Conservation (phyloP, 139 green algal genomes). For the Zygnema circumcarinatum region DNA sequence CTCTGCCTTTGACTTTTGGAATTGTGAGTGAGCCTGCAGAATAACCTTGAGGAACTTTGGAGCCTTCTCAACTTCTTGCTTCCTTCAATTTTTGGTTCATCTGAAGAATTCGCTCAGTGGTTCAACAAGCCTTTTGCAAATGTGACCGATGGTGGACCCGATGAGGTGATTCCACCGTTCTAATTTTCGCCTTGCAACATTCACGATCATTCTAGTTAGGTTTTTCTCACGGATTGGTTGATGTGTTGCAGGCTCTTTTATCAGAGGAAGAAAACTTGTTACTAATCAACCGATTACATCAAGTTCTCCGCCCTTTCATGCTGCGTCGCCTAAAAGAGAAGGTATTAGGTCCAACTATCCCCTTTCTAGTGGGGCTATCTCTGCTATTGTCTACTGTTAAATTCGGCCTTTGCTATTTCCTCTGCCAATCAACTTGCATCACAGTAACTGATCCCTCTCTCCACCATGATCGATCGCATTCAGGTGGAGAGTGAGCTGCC, state of each 20-base stretch:
- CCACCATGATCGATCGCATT: not conserved
- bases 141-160: slow-evolving; percentile 29
- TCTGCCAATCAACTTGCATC: too few species aligned
- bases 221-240: too few species aligned
- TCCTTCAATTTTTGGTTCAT: slow-evolving; percentile 94
- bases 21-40: too few species aligned
- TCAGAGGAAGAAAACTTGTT: slow-evolving; percentile 89
- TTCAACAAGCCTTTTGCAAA: slow-evolving; percentile 62
- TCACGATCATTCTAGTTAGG: too few species aligned
- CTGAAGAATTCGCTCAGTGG: slow-evolving; percentile 83
- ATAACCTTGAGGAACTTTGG: slow-evolving; percentile 91
- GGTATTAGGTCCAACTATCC: slow-evolving; percentile 18
- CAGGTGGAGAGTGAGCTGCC: slow-evolving; percentile 91
- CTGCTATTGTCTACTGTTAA: too few species aligned
- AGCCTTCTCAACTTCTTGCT: slow-evolving; percentile 89
- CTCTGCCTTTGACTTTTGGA: too few species aligned
- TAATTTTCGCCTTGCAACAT: too few species aligned
- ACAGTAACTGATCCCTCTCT: too few species aligned
- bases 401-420: too few species aligned
- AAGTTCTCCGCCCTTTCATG: slow-evolving; percentile 82
- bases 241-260: slow-evolving; percentile 58
- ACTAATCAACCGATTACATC: slow-evolving; percentile 86
- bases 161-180: not conserved
- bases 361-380: not conserved
- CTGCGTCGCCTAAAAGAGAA: slow-evolving; percentile 75